Percentiles rank a stretch among this genome's conserved stretches.
Evolutionary conservation across 108 stramenopile genomes (phyloP).

Genomic region (Cyclostephanos invisitatus): DNA sequence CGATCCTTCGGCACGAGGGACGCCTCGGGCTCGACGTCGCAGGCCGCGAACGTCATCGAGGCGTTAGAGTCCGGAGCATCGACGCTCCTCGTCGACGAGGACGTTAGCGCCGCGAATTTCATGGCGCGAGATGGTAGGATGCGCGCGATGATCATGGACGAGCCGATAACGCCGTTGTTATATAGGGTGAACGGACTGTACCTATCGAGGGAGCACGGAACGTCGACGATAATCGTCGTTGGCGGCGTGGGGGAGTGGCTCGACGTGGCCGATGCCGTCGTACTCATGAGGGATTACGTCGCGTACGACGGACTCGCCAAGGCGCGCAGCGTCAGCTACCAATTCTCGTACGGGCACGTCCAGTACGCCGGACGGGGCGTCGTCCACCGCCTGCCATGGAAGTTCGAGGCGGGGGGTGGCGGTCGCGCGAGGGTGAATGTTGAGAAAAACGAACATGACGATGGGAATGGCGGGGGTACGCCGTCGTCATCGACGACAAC

Average conservation of each 20-base stretch:
- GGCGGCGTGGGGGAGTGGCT: constrained; percentile 98
- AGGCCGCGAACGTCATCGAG: constrained; percentile 92
- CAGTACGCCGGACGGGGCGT: constrained; percentile 90
- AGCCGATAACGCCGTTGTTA: constrained; percentile 93
- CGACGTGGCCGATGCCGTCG: constrained; percentile 89
- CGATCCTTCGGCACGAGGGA: constrained; percentile 78
- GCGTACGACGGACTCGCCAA: constrained; percentile 82
- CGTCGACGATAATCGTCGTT: constrained; percentile 93
- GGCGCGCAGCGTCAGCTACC: constrained; percentile 75
- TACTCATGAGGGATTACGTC: constrained; percentile 89
- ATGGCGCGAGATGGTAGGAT: constrained; percentile 95
- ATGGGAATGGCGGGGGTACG: constrained; percentile 17
- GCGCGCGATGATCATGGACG: constrained; percentile 91
- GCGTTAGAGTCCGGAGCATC: constrained; percentile 86
- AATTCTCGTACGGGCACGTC: constrained; percentile 89
- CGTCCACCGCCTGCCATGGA: constrained; percentile 87
- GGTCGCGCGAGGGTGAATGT: constrained; percentile 4
- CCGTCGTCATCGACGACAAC: not conserved
- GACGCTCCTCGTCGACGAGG: constrained; percentile 91
- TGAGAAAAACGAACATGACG: constrained; percentile 33
- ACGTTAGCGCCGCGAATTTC: constrained; percentile 95
- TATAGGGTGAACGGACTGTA: constrained; percentile 86
- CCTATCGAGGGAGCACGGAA: constrained; percentile 56
- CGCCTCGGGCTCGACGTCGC: constrained; percentile 90
- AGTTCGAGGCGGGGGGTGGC: constrained; percentile 31